Evolutionary conservation across 345 rosid genomes (phyloP), one percentile per base, ranked within the genome.

Genomic region (Euphorbia pulcherrima): DNA sequence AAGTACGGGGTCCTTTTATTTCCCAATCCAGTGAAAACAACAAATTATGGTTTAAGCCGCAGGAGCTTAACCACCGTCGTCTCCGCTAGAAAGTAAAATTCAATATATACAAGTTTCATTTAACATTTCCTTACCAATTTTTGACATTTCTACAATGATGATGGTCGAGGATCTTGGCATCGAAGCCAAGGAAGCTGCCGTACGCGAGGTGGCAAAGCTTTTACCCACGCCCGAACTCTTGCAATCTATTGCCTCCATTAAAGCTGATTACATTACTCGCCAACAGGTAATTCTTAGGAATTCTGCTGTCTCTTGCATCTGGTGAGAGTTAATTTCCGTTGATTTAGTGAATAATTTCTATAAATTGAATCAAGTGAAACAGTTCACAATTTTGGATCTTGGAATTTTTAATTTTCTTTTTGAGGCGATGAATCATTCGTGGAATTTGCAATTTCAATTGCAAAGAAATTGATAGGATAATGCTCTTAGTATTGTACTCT

Each of bases 141-240:
- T 53, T 24, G 23, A 21, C 10, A 3, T 21, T 23, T 21, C 28
- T 53, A 53, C 14, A 13, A 53, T 21, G 23, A 53, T 53, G 28
- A 53, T 53, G 57, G 57, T 53, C 28, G 97, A 95, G 65, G 99
- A 95, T 89, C 93, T 86, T 50, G 99, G 99, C 54, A 91, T 95
- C 57, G 99, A 95, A 69, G 99, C 99, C 27, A 95, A 92, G 83
- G 99, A 95, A 71, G 84, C 94, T 20, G 84, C 99, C n/a, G 99
- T 95, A 5, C 89, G 99, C 1, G 99, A 95, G 82, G 99, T 95
- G 39, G 96, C 97, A 16, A 95, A 95, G 88, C 89, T 95, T 21
- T 69, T 95, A 61, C 96, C 97, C 5, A 80, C 88, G 24, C 97
- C 99, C 0, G 97, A 95, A 59, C 97, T 90, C 69, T 67, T 95